Evolutionary conservation across 805 yeast species (phyloP), one percentile per base, ranked within the genome.

Genomic region (Lachancea cidri): DNA sequence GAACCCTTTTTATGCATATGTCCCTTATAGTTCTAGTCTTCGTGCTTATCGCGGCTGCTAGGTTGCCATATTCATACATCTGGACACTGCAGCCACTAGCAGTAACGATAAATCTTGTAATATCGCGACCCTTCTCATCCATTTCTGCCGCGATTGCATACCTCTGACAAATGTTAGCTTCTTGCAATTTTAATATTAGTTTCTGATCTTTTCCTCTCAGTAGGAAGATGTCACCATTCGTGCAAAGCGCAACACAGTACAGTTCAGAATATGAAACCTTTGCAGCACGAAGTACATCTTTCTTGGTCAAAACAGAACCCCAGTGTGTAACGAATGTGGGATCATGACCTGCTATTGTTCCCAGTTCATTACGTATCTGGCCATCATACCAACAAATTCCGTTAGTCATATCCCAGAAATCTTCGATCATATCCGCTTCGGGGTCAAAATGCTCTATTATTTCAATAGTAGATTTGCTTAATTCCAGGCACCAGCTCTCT

Each of bases 371-470:
- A 22, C 11, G 11, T 7, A 22, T 7, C 27, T 22, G 9, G 11
- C 27, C 27, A 22, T 22, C 11, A 22, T 22, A 22, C 27, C 27
- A 22, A 22, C 7, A 22, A 22, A 38, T 32, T 15, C 32, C 36
- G 3, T 24, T 9, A 6, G 11, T 17, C 17, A 35, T 32, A 20
- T 25, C 4, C 41, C 41, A 38, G 22, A 38, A 38, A 25, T 38
- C 24, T 7, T 17, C 9, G 15, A 38, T n/a, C 8, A 22, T 11
- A 7, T 7, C 11, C 9, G 9, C 7, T 7, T 11, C 9, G 27
- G 27, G 27, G 11, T 22, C 27, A 22, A 22, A 22, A 22, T 22
- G 11, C 11, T 22, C 11, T 7, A 22, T 7, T 7, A 22, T 11
- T 11, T 22, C 11, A 7, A 22, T 22, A 7, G 27, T 7, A 11